These are phyloP conservation scores for Nannizziopsis arthrosporioides DNA, from an alignment of 2,329 filamentous ascomycete genomes.

Conservation along the genomic window DNA sequence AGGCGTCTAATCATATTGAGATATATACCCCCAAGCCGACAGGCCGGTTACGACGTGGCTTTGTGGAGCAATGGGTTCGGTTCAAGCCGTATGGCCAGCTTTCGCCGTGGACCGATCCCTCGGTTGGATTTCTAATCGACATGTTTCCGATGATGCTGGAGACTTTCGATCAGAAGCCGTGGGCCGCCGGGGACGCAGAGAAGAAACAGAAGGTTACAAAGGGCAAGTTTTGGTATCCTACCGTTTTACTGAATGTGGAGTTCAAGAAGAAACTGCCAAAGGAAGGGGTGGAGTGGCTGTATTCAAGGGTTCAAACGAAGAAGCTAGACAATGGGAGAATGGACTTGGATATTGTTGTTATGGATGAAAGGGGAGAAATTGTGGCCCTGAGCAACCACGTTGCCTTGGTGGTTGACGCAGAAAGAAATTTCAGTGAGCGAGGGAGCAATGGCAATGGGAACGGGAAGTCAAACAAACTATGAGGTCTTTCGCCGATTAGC, in stretches of 20 bases:
- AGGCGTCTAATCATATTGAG: constrained; percentile 41
- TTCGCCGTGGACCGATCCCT: constrained; percentile 49
- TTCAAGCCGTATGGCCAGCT: constrained; percentile 38
- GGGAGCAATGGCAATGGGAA: constrained; percentile 20
- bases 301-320: constrained; percentile 53
- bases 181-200: constrained; percentile 11
- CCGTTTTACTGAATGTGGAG: constrained; percentile 62
- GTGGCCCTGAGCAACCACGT: constrained; percentile 60
- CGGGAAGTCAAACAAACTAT: constrained; percentile 17
- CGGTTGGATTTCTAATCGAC: constrained; percentile 56
- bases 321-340: constrained; percentile 58
- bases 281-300: constrained; percentile 61
- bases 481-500: background rate
- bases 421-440: constrained; percentile 49
- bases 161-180: constrained; percentile 24
- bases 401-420: constrained; percentile 50
- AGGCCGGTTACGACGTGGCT: constrained; percentile 23
- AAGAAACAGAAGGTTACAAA: constrained; percentile 22
- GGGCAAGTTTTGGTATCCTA: constrained; percentile 59
- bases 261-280: constrained; percentile 59
- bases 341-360: constrained; percentile 59
- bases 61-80: constrained; percentile 56
- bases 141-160: constrained; percentile 58
- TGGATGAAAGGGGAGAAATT: constrained; percentile 53
- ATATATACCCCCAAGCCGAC: constrained; percentile 39